Evolutionary conservation across 2,329 filamentous ascomycete genomes (phyloP).

Genomic region (Rhynchosporium graminicola): DNA sequence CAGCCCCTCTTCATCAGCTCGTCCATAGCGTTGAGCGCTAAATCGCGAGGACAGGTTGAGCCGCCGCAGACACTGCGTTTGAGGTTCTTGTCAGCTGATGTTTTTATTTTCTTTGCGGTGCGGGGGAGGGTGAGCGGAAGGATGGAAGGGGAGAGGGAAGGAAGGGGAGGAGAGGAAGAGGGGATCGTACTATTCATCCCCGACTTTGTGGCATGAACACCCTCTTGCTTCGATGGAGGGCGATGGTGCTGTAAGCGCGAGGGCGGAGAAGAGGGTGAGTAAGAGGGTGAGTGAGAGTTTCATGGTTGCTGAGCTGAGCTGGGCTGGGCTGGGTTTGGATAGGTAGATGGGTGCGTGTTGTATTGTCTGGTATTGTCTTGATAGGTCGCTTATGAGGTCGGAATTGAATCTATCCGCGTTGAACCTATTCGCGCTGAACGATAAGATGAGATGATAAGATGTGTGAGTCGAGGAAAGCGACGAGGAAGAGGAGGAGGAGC

Average conservation of each 20-base stretch:
- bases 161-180: neutral
- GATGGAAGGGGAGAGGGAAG: neutral
- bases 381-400: no score
- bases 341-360: neutral
- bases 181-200: conserved; percentile 1
- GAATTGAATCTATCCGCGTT: no score
- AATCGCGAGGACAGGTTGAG: neutral
- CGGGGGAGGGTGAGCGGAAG: no score
- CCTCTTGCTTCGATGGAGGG: neutral
- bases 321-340: neutral
- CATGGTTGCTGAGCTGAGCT: neutral
- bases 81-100: neutral
- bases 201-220: conserved; percentile 3
- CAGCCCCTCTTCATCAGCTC: conserved; percentile 1
- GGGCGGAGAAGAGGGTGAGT: neutral
- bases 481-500: no score
- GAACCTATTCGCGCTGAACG: no score
- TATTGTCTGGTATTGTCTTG: neutral
- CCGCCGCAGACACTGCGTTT: conserved; percentile 4
- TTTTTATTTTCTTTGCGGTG: neutral
- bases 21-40: neutral
- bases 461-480: no score
- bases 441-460: no score
- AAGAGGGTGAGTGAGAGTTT: neutral
- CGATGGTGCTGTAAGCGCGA: conserved; percentile 2